These are phyloP conservation scores for Omphalotus olearius DNA, from an alignment of 1,284 basidiomycete genomes.

Conservation along the genomic window DNA sequence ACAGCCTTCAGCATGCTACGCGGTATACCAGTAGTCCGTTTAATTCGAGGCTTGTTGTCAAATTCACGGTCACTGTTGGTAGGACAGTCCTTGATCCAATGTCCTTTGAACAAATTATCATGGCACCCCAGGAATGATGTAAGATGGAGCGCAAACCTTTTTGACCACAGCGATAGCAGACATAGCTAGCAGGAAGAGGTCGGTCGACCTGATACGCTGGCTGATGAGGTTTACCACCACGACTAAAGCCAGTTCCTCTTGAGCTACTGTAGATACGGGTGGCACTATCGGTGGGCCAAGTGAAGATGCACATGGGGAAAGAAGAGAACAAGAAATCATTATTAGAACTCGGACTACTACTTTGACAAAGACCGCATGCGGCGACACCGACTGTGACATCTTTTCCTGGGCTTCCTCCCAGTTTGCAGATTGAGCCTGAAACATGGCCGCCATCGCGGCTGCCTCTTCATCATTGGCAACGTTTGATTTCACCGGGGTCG, in stretches of 20 bases:
- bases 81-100: conserved; percentile 99
- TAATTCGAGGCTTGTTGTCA: conserved; percentile 93
- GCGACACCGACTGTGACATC: conserved; percentile 90
- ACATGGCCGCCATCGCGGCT: conserved; percentile 93
- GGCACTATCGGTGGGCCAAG: conserved; percentile 46
- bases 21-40: conserved; percentile 97
- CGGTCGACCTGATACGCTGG: conserved; percentile 52
- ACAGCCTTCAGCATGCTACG: conserved; percentile 97
- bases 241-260: conserved; percentile 54
- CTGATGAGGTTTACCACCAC: conserved; percentile 62
- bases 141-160: conserved; percentile 63
- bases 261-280: conserved; percentile 64
- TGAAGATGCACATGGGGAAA: conserved; percentile 17
- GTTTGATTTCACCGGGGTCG: conserved; percentile 33
- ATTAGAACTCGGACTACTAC: conserved; percentile 68
- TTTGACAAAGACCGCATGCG: conserved; percentile 42
- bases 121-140: neutral
- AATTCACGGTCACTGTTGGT: conserved; percentile 95
- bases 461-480: conserved; percentile 71
- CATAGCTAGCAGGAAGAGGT: conserved; percentile 88
- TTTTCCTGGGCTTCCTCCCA: conserved; percentile 97
- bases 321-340: conserved; percentile 44
- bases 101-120: conserved; percentile 51
- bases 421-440: conserved; percentile 84
- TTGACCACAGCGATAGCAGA: conserved; percentile 98